These are phyloP conservation scores for Astrocystis sublimbata DNA, from an alignment of 495 filamentous ascomycete genomes.

Conservation along the genomic window DNA sequence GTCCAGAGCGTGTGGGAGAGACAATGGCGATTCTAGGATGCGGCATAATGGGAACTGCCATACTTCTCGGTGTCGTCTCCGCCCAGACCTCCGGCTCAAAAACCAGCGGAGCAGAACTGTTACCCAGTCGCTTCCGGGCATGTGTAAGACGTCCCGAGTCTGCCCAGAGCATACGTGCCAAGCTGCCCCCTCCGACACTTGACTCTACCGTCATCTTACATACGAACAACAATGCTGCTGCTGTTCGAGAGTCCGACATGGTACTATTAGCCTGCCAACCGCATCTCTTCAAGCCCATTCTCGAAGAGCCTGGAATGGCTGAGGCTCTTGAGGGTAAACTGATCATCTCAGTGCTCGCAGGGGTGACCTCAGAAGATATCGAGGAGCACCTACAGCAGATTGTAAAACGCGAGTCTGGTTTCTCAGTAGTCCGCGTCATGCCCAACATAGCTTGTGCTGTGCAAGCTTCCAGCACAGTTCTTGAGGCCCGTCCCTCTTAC, in stretches of 20 bases:
- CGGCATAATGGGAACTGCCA: constrained; percentile 65
- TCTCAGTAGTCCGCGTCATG: constrained; percentile 61
- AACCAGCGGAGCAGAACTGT: constrained; percentile 39
- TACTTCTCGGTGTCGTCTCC: constrained; percentile 63
- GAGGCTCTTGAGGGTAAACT: constrained; percentile 65
- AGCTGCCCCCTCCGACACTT: constrained; percentile 40
- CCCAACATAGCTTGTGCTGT: constrained; percentile 62
- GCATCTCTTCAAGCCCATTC: constrained; percentile 57
- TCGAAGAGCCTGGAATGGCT: constrained; percentile 54
- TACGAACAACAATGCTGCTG: constrained; percentile 47
- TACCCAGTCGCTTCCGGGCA: constrained; percentile 61
- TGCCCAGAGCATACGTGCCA: constrained; percentile 50
- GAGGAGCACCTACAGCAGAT: constrained; percentile 25
- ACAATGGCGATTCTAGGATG: constrained; percentile 10
- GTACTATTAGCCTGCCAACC: constrained; percentile 66
- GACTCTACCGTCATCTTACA: constrained; percentile 22
- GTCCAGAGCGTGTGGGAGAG: neutral
- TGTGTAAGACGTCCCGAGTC: constrained; percentile 57
- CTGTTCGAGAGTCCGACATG: constrained; percentile 51
- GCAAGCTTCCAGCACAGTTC: constrained; percentile 66
- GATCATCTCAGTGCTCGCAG: constrained; percentile 68
- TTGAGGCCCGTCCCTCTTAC: constrained; percentile 41
- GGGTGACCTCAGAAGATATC: constrained; percentile 58
- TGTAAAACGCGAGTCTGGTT: constrained; percentile 18
- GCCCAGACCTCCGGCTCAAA: constrained; percentile 40